These are phyloP conservation scores for Oenanthe javanica DNA, from an alignment of 140 eudicot genomes.

Conservation along the genomic window DNA sequence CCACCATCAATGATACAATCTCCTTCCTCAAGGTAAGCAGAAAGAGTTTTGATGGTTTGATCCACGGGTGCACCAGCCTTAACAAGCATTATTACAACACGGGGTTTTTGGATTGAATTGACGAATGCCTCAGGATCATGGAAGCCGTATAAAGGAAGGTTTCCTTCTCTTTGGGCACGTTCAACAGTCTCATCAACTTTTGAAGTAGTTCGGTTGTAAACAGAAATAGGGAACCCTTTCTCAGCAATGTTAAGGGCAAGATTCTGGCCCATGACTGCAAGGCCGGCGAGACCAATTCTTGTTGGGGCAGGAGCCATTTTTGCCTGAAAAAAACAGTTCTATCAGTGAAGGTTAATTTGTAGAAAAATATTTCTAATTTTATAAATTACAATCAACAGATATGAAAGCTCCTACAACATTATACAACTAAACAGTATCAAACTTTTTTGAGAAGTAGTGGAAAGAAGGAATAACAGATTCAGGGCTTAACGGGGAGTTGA, in stretches of 20 bases:
- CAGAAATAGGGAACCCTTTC: conserved; percentile 64
- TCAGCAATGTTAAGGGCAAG: conserved; percentile 77
- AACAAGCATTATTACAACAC: conserved; percentile 55
- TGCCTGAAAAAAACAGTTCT: neutral
- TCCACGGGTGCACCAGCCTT: conserved; percentile 68
- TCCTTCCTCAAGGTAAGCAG: conserved; percentile 57
- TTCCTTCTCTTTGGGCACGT: conserved; percentile 48
- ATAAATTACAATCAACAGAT: neutral
- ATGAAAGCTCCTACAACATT: neutral
- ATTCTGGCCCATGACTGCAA: conserved; percentile 72
- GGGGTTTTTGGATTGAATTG: conserved; percentile 55
- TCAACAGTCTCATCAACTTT: conserved; percentile 63
- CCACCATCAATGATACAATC: conserved; percentile 69
- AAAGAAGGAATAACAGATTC: neutral
- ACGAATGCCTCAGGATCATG: conserved; percentile 54
- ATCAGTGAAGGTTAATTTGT: neutral
- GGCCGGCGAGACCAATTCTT: conserved; percentile 68
- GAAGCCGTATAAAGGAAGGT: conserved; percentile 52
- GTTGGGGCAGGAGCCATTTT: conserved; percentile 40
- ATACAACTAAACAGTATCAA: neutral
- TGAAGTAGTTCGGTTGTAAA: conserved; percentile 53
- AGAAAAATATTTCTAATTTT: neutral
- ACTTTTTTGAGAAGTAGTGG: neutral
- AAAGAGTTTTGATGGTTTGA: conserved; percentile 54
- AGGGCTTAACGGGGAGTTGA: neutral